A percentile compares a stretch with the other conserved stretches of the same genome.
Evolutionary conservation across 257 asterid genomes (phyloP).

Genomic region (Handroanthus guayacan): DNA sequence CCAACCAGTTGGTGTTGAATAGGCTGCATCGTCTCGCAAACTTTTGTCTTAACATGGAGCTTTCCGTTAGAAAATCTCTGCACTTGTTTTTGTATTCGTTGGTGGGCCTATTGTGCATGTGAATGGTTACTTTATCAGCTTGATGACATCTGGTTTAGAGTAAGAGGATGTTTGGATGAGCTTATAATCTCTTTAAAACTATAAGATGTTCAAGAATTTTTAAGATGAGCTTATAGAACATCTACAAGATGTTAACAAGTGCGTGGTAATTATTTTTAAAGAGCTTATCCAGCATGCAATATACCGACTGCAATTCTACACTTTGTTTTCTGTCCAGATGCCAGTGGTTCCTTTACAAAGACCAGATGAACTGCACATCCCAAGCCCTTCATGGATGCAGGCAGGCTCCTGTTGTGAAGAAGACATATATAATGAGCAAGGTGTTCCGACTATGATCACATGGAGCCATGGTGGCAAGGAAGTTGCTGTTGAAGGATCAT

Average conservation of each 20-base stretch:
- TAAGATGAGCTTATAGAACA: no score
- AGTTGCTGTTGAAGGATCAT: conserved; percentile 83
- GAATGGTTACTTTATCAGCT: neutral
- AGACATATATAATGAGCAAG: conserved; percentile 62
- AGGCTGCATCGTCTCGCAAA: neutral
- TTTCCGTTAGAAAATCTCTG: neutral
- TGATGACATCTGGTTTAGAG: neutral
- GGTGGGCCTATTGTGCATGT: neutral
- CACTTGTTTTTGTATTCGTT: neutral
- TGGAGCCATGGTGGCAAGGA: conserved; percentile 80
- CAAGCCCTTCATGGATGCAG: conserved; percentile 81
- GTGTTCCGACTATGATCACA: conserved; percentile 80
- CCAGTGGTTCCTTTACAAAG: conserved; percentile 81
- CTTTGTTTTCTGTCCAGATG: conserved; percentile 53
- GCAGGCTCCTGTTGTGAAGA: conserved; percentile 62
- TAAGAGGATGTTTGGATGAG: no score
- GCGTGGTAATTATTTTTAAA: no score
- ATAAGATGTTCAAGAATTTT: no score
- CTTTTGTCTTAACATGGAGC: neutral
- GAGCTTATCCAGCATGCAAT: neutral
- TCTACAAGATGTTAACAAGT: no score
- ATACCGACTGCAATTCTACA: neutral
- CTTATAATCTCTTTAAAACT: no score
- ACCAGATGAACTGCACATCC: conserved; percentile 73
- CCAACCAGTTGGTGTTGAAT: conserved; percentile 6